Evolutionary conservation across 1,139 yeast genomes (phyloP).

Genomic region (Pichia sp.): DNA sequence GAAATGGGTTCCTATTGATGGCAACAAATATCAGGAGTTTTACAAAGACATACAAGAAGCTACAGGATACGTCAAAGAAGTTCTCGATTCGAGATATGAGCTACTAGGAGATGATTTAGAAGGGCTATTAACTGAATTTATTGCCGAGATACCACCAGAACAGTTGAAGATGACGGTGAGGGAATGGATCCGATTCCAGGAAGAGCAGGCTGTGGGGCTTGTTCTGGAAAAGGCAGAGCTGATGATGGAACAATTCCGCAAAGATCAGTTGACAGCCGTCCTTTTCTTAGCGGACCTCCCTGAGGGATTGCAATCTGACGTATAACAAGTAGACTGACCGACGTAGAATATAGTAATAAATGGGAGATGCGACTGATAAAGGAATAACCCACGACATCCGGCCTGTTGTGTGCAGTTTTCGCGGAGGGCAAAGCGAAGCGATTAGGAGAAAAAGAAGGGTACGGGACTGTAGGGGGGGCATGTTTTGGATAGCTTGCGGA

Average conservation of each 20-base stretch:
- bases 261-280: constrained; percentile 44
- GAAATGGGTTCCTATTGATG: constrained; percentile 20
- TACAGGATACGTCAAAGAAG: constrained; percentile 25
- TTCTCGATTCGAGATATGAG: constrained; percentile 27
- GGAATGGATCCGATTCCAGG: constrained; percentile 62
- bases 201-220: constrained; percentile 42
- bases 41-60: constrained; percentile 27
- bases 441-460: background rate
- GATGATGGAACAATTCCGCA: constrained; percentile 42
- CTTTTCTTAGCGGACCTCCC: constrained; percentile 23
- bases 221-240: constrained; percentile 36
- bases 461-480: background rate
- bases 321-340: background rate
- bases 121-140: constrained; percentile 59
- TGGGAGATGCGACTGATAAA: background rate
- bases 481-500: background rate
- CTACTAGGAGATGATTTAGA: constrained; percentile 49
- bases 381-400: background rate
- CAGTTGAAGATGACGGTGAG: constrained; percentile 66
- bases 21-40: constrained; percentile 9
- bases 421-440: background rate
- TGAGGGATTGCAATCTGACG: background rate
- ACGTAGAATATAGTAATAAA: background rate
- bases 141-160: constrained; percentile 63
- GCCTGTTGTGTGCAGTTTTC: background rate